These are phyloP conservation scores for Rhodamnia rubescens DNA, from an alignment of 345 rosid species.

Conservation along the genomic window DNA sequence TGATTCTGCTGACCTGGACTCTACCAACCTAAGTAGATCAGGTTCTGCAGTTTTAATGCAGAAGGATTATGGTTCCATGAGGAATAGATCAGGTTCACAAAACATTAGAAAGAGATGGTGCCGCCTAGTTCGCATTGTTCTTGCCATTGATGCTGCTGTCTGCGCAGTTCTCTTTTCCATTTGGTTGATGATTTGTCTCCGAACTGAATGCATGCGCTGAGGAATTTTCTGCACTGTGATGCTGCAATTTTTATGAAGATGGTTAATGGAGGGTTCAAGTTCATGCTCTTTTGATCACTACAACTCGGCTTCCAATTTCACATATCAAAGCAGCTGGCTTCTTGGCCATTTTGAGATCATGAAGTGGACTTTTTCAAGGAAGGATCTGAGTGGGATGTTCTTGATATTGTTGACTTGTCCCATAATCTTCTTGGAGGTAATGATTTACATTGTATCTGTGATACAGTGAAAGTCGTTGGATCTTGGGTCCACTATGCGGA, in stretches of 20 bases:
- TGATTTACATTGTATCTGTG: neutral
- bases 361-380: neutral
- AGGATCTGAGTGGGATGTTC: neutral
- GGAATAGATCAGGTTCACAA: conserved; percentile 45
- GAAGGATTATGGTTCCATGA: conserved; percentile 56
- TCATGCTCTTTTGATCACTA: neutral
- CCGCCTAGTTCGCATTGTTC: conserved; percentile 58
- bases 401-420: neutral
- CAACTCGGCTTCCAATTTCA: neutral
- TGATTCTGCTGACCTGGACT: conserved; percentile 24
- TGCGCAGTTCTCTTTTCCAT: conserved; percentile 49
- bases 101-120: conserved; percentile 60
- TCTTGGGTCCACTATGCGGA: neutral
- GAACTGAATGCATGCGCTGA: conserved; percentile 34
- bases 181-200: conserved; percentile 61
- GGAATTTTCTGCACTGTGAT: neutral
- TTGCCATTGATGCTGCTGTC: conserved; percentile 66
- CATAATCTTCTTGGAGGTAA: neutral
- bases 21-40: conserved; percentile 26
- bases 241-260: neutral
- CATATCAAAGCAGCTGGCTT: neutral
- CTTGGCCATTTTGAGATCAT: neutral
- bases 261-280: too few relatives aligned
- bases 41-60: conserved; percentile 32
- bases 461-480: neutral